Conservation (phyloP, 805 yeast species). For the Suhomyces prunicola region DNA sequence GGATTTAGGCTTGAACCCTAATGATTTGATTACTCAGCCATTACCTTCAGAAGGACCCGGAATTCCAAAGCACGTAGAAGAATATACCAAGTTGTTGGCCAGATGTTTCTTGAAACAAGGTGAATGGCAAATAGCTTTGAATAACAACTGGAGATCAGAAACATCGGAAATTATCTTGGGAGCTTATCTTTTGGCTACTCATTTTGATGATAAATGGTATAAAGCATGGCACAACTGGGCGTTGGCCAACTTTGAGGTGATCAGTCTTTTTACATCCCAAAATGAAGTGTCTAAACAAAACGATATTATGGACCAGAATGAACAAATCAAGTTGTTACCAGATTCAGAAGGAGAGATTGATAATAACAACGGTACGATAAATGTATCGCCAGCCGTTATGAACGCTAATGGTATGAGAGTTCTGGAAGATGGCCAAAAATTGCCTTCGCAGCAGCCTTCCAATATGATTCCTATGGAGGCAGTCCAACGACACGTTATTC, state of each 20-base stretch:
- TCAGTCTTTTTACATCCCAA: conserved; percentile 53
- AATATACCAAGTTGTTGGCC: conserved; percentile 80
- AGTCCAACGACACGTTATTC: conserved; percentile 85
- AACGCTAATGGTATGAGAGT: background rate
- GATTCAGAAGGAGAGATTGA: conserved; percentile 16
- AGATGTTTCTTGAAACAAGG: conserved; percentile 97
- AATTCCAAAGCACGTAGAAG: conserved; percentile 71
- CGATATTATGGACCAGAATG: conserved; percentile 30
- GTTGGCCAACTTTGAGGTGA: conserved; percentile 92
- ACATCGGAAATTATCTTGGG: conserved; percentile 82
- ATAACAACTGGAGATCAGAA: conserved; percentile 74
- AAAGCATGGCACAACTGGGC: conserved; percentile 99
- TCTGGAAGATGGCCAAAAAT: conserved; percentile 4
- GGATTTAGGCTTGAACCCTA: conserved; percentile 82
- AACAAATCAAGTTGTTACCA: conserved; percentile 14
- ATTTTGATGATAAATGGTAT: conserved; percentile 90
- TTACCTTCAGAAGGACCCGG: conserved; percentile 72
- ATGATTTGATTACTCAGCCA: conserved; percentile 83
- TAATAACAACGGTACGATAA: background rate
- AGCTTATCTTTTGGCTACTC: conserved; percentile 89
- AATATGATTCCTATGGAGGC: conserved; percentile 46
- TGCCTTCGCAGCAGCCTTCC: conserved; percentile 8
- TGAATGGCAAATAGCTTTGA: conserved; percentile 91
- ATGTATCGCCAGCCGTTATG: background rate
- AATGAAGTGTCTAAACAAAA: conserved; percentile 16